phyloP scores from a whole-genome alignment of 1,139 yeast species.

The Candida frijolesensis region DNA sequence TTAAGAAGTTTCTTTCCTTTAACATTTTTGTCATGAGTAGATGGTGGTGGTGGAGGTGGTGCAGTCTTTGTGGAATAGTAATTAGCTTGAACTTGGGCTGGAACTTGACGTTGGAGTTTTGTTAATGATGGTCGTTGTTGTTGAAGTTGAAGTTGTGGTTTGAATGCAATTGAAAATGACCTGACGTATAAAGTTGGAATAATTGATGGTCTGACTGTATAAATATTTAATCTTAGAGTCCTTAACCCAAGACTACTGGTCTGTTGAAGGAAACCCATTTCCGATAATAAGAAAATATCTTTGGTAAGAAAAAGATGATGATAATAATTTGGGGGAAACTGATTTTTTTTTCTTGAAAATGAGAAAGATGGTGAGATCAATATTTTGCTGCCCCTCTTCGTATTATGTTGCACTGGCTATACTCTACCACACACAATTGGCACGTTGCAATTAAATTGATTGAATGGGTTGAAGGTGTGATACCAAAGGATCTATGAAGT shows the following conservation, averaged over 20 bases:
- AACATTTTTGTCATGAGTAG: constrained; percentile 40
- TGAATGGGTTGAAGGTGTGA: too few relatives aligned
- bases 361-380: too few relatives aligned
- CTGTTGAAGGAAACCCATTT: constrained; percentile 4
- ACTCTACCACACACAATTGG: too few relatives aligned
- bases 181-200: constrained; percentile 1
- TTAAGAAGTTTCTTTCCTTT: constrained; percentile 40
- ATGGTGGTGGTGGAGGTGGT: constrained; percentile 46
- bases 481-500: too few relatives aligned
- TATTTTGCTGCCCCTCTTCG: too few relatives aligned
- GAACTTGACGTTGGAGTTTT: not conserved
- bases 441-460: too few relatives aligned
- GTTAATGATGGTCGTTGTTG: not conserved
- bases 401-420: too few relatives aligned
- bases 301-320: not conserved
- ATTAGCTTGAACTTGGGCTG: not conserved
- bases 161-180: not conserved
- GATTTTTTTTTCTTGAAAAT: not conserved
- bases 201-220: constrained; percentile 4
- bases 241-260: constrained; percentile 7
- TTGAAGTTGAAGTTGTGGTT: not conserved
- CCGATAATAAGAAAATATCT: not conserved
- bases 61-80: constrained; percentile 32
- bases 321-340: not conserved
- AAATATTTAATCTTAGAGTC: not conserved